Conservation (phyloP, 306 rosid genomes). For the Ochetophila trinervis region DNA sequence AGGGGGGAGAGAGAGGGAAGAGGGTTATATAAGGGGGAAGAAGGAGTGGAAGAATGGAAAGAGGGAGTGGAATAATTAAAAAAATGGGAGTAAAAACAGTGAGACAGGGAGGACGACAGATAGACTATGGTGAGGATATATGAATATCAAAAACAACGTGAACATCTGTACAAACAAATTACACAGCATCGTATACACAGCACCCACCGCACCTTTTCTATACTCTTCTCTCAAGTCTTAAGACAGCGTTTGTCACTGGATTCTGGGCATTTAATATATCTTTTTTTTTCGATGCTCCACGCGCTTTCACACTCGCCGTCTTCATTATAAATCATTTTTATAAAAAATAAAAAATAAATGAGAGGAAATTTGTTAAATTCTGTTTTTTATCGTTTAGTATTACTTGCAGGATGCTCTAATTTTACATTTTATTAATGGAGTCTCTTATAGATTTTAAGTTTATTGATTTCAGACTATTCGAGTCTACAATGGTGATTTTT, state of each 20-base stretch:
- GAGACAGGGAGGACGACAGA: conserved; percentile 56
- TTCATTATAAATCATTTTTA: too few species aligned
- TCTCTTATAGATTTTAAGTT: too few species aligned
- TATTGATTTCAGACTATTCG: too few species aligned
- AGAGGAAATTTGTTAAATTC: too few species aligned
- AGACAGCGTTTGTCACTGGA: conserved; percentile 1
- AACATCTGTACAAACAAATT: conserved; percentile 13
- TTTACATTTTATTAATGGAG: too few species aligned
- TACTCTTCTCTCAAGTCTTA: background rate
- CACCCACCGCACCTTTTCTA: background rate
- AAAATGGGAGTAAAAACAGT: background rate
- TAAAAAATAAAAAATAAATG: too few species aligned
- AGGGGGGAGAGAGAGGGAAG: conserved; percentile 11
- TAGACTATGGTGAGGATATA: conserved; percentile 31
- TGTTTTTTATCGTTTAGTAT: too few species aligned
- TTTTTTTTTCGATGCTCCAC: background rate
- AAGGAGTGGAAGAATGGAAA: conserved; percentile 7
- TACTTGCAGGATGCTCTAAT: too few species aligned
- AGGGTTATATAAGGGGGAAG: conserved; percentile 23
- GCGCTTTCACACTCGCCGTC: background rate
- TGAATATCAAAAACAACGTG: conserved; percentile 51
- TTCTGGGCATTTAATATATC: background rate
- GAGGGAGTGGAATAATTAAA: conserved; percentile 12
- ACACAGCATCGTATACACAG: background rate
- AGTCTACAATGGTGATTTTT: too few species aligned